These are phyloP conservation scores for Candida albicans DNA, from an alignment of 1,139 yeast genomes.

Conservation along the genomic window DNA sequence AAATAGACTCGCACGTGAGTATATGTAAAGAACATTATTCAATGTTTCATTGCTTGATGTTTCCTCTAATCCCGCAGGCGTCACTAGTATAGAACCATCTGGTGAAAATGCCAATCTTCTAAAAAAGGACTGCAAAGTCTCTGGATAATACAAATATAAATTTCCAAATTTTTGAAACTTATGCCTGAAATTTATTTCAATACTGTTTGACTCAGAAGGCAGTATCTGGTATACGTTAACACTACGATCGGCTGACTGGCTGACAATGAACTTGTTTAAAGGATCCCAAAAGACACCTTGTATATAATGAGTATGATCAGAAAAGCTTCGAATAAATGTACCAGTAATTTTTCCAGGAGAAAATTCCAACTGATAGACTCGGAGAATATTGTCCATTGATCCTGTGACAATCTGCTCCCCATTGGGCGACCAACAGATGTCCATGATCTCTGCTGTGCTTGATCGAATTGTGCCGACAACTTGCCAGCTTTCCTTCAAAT, in stretches of 20 bases:
- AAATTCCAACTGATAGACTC: conserved; percentile 48
- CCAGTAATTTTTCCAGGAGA: conserved; percentile 46
- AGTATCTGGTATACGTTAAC: conserved; percentile 55
- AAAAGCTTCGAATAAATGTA: conserved; percentile 57
- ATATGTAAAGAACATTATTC: conserved; percentile 73
- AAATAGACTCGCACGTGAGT: conserved; percentile 66
- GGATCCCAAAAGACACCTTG: conserved; percentile 99
- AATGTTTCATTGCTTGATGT: conserved; percentile 11
- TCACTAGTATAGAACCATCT: conserved; percentile 77
- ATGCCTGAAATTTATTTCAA: conserved; percentile 9
- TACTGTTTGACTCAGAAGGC: conserved; percentile 1
- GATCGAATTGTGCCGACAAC: conserved; percentile 45
- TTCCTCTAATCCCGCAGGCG: conserved; percentile 72
- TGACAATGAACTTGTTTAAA: conserved; percentile 65
- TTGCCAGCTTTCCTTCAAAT: conserved; percentile 70
- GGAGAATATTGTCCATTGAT: conserved; percentile 82
- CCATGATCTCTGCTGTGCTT: conserved; percentile 78
- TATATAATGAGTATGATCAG: conserved; percentile 83
- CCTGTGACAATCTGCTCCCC: conserved; percentile 77
- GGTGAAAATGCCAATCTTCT: conserved; percentile 84
- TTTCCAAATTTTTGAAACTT: conserved; percentile 26
- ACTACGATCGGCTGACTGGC: conserved; percentile 88
- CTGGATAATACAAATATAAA: conserved; percentile 65
- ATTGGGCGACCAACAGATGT: conserved; percentile 89
- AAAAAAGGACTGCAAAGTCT: conserved; percentile 85